phyloP scores from a whole-genome alignment of 441 rosid genomes.

The Populus hybrid region DNA sequence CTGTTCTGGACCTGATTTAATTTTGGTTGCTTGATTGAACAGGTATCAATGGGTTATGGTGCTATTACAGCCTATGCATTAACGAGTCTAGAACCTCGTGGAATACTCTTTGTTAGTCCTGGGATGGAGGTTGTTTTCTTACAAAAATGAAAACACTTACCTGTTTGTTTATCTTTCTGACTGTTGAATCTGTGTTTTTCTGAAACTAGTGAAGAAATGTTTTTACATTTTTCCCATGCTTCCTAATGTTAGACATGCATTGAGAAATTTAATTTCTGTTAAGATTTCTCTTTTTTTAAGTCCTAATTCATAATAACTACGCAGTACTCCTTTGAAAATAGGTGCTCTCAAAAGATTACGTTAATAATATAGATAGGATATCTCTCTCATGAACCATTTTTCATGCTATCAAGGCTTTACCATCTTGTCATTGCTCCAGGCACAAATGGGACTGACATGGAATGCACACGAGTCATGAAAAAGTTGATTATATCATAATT shows the following conservation, averaged over 20 bases:
- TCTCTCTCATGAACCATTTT: not conserved
- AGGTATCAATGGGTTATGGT: slow-evolving; percentile 96
- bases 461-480: not conserved
- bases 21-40: slow-evolving; percentile 25
- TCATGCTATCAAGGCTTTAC: not conserved
- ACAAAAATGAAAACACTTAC: not conserved
- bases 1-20: slow-evolving; percentile 14
- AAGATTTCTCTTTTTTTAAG: not conserved
- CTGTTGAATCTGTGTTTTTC: not conserved
- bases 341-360: not conserved
- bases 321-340: not conserved
- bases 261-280: not conserved
- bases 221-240: not conserved
- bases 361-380: not conserved
- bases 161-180: not conserved
- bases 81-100: slow-evolving; percentile 93
- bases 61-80: slow-evolving; percentile 78
- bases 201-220: not conserved
- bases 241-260: not conserved
- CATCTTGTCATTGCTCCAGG: not conserved
- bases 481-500: not conserved
- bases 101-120: slow-evolving; percentile 73
- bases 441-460: not conserved
- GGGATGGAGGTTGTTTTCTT: slow-evolving; percentile 71
- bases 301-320: not conserved